These are phyloP conservation scores for Paramecium caudatum DNA, from an alignment of 73 alveolate genomes.

Conservation along the genomic window DNA sequence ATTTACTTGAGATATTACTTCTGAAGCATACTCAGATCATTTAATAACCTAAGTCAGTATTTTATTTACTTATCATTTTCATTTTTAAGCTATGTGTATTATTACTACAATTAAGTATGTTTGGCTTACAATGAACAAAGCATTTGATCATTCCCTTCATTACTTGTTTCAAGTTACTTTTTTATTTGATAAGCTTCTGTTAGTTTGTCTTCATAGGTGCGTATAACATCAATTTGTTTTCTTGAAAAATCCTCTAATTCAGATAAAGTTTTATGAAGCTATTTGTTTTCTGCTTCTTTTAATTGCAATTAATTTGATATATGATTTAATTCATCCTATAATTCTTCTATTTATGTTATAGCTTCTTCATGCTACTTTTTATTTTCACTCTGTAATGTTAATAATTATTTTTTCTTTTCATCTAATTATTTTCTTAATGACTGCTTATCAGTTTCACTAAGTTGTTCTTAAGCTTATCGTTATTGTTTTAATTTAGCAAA, in stretches of 20 bases:
- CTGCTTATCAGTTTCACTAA: not conserved
- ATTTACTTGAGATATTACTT: constrained; percentile 1
- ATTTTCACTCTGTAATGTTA: not conserved
- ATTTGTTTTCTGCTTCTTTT: not conserved
- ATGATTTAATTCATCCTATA: constrained; percentile 5
- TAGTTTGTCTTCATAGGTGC: constrained; percentile 51
- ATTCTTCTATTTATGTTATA: constrained; percentile 15
- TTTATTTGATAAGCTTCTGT: not conserved
- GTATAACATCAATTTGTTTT: constrained; percentile 46
- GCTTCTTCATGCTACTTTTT: constrained; percentile 21
- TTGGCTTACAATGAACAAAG: not conserved
- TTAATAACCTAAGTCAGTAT: not conserved
- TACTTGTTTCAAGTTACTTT: not conserved
- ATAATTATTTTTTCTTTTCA: constrained; percentile 54
- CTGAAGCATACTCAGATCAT: constrained; percentile 44
- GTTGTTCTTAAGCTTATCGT: not conserved
- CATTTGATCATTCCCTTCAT: constrained; percentile 9
- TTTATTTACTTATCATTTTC: constrained; percentile 50
- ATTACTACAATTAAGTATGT: not conserved
- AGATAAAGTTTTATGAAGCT: not conserved
- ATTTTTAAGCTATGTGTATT: not conserved
- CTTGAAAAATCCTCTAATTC: constrained; percentile 64
- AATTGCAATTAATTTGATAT: not conserved
- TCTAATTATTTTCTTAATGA: constrained; percentile 37
- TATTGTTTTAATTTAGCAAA: not conserved